Evolutionary conservation across 2,329 filamentous ascomycete genomes (phyloP).

Genomic region (Aspergillus quadrilineatus): DNA sequence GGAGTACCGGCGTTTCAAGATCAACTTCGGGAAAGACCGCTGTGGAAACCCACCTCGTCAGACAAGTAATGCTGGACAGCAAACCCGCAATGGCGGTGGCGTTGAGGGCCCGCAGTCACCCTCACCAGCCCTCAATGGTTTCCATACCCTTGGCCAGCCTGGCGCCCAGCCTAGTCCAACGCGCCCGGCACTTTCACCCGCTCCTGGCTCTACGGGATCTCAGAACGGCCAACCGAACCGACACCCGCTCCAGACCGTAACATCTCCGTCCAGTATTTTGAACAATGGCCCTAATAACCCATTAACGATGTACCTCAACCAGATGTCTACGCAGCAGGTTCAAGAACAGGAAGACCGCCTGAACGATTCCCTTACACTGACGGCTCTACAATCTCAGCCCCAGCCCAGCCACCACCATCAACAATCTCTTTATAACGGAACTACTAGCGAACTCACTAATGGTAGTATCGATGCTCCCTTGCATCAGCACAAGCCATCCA

Average conservation of each 20-base stretch:
- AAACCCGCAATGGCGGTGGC: conserved; percentile 62
- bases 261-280: conserved; percentile 69
- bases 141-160: conserved; percentile 54
- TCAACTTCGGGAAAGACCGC: conserved; percentile 98
- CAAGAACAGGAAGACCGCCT: conserved; percentile 64
- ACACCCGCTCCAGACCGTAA: conserved; percentile 55
- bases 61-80: conserved; percentile 63
- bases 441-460: conserved; percentile 61
- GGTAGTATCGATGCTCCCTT: conserved; percentile 50
- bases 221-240: conserved; percentile 60
- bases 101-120: conserved; percentile 57
- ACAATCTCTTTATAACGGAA: conserved; percentile 74
- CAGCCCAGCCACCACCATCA: conserved; percentile 58
- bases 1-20: conserved; percentile 98
- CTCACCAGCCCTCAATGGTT: conserved; percentile 56
- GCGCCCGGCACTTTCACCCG: conserved; percentile 53
- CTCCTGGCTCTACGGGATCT: conserved; percentile 54
- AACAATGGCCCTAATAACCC: conserved; percentile 81
- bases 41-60: conserved; percentile 96
- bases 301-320: conserved; percentile 87
- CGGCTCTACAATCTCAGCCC: conserved; percentile 61
- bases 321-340: conserved; percentile 59
- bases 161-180: conserved; percentile 62
- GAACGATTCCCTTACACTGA: conserved; percentile 43
- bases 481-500: conserved; percentile 61